Percentiles rank a stretch among this genome's conserved stretches.
Conservation (phyloP, 805 yeast genomes). For the Kluyveromyces aestuarii region DNA sequence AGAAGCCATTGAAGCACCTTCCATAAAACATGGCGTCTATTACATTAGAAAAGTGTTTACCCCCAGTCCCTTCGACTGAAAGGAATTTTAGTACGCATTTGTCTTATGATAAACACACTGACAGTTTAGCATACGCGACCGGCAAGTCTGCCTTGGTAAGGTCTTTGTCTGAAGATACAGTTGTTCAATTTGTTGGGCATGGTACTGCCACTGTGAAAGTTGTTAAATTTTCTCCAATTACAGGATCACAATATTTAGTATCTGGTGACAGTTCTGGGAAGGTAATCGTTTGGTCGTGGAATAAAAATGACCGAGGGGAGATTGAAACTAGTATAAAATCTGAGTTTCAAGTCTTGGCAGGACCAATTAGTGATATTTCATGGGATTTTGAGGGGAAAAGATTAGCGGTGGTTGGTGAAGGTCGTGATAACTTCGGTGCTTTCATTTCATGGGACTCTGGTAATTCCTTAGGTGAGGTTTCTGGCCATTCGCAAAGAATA, state of each 20-base stretch:
- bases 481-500: constrained; percentile 80
- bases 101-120: constrained; percentile 61
- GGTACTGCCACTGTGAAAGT: constrained; percentile 58
- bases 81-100: constrained; percentile 57
- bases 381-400: constrained; percentile 90
- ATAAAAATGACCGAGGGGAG: constrained; percentile 38
- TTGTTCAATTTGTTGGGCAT: constrained; percentile 70
- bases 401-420: constrained; percentile 90
- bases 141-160: constrained; percentile 75
- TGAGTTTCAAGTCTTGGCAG: constrained; percentile 71
- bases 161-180: constrained; percentile 45
- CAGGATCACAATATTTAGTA: constrained; percentile 77
- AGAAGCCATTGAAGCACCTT: background rate
- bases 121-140: constrained; percentile 69
- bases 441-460: constrained; percentile 93
- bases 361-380: constrained; percentile 70
- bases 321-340: constrained; percentile 51
- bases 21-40: constrained; percentile 14
- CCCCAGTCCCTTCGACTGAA: constrained; percentile 79
- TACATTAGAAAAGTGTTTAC: constrained; percentile 34
- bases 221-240: constrained; percentile 68
- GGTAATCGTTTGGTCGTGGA: constrained; percentile 77
- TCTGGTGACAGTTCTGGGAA: constrained; percentile 89
- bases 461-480: constrained; percentile 91
- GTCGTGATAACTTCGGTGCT: constrained; percentile 85